Conservation (phyloP, 805 yeast genomes). For the Kodamaea leandrae region DNA sequence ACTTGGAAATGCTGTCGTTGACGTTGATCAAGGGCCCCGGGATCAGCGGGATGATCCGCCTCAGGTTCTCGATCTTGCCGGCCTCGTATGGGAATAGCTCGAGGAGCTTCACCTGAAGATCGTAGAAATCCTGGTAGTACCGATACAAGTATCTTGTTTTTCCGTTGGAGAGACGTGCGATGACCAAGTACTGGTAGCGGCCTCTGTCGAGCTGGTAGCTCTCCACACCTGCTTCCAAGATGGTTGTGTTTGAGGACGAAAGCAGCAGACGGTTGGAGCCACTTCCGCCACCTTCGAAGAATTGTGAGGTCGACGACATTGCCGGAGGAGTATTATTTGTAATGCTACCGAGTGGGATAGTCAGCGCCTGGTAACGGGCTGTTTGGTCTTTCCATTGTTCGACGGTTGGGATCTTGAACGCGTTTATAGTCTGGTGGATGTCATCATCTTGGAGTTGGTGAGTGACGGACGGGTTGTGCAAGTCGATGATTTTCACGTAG, state of each 20-base stretch:
- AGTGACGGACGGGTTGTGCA: slow-evolving; percentile 46
- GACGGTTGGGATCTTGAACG: slow-evolving; percentile 80
- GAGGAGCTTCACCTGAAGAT: slow-evolving; percentile 79
- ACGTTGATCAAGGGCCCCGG: slow-evolving; percentile 96
- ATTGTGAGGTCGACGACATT: slow-evolving; percentile 36
- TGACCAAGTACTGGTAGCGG: slow-evolving; percentile 82
- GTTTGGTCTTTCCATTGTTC: slow-evolving; percentile 93
- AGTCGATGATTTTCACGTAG: slow-evolving; percentile 82
- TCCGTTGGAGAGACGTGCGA: slow-evolving; percentile 68
- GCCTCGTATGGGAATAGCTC: slow-evolving; percentile 90
- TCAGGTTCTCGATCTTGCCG: slow-evolving; percentile 73
- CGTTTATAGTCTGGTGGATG: slow-evolving; percentile 49
- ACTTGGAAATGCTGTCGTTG: slow-evolving; percentile 63
- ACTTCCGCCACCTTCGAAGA: slow-evolving; percentile 22
- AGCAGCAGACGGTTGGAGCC: slow-evolving; percentile 32
- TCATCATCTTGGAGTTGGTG: slow-evolving; percentile 45
- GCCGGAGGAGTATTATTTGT: slow-evolving; percentile 31
- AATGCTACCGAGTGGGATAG: slow-evolving; percentile 64
- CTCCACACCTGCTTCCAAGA: slow-evolving; percentile 71
- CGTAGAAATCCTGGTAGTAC: slow-evolving; percentile 93
- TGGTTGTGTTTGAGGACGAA: slow-evolving; percentile 31
- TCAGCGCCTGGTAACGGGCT: slow-evolving; percentile 88
- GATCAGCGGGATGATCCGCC: slow-evolving; percentile 84
- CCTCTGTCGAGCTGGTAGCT: slow-evolving; percentile 79
- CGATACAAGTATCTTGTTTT: slow-evolving; percentile 70